Evolutionary conservation across 2,329 filamentous ascomycete genomes (phyloP), one percentile per base, ranked within the genome.

Genomic region (Paecilomyces variotii): DNA sequence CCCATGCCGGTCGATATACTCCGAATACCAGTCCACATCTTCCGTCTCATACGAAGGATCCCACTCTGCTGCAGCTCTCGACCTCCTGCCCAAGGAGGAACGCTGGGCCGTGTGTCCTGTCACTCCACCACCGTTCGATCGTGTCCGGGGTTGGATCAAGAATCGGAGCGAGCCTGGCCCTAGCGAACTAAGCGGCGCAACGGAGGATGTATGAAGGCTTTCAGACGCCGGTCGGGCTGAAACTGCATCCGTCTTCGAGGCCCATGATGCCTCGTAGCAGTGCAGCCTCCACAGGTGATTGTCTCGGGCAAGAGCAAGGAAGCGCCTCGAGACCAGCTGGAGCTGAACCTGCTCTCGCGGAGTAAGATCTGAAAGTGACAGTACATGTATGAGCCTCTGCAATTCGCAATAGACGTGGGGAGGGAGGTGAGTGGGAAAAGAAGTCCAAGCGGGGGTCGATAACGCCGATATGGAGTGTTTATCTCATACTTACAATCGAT

Each of bases 1-100:
- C 0, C 85, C 91, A 73, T 92, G 82, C 34, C 92, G 83, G 56
- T 92, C 90, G 62, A 95, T 87, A 68, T 91, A 96, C 72, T 97
- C 92, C 57, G 89, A 83, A 71, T 96, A 96, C 88, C 91, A 97
- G 54, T 89, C 85, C 24, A 92, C 80, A 49, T 79, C 79, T 74
- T 97, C 91, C 3, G 75, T 77, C 0, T 86, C 83, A 62, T 88
- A 91, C 0, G 84, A 84, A 0, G 90, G 90, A 65, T 96, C 90
- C 91, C 91, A 96, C 64, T 90, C 90, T 3, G 87, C 86, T 2
- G 70, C 71, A 10, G 69, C 73, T 59, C 65, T 68, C 45, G 65
- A 68, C 59, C 67, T 66, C 56, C 66, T 67, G 28, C 64, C 68
- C 57, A 64, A 63, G 12, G 72, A 68, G 27, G 55, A 39, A 19